A percentile compares a stretch with the other conserved stretches of the same genome.
Evolutionary conservation across 1,284 basidiomycete genomes (phyloP).

Genomic region (Boletellus deceptivus): DNA sequence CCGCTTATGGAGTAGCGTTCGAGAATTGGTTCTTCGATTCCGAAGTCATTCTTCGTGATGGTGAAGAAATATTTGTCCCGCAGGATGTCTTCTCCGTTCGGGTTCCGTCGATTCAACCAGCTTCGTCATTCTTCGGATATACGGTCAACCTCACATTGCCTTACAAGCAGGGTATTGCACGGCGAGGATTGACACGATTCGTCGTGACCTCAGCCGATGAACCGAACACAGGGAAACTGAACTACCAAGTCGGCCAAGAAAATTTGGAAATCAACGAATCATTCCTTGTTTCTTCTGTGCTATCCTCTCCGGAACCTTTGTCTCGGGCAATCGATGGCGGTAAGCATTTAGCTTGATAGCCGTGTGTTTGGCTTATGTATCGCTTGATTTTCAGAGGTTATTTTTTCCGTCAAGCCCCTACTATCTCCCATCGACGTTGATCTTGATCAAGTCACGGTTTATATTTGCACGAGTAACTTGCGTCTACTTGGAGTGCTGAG

Average conservation of each 20-base stretch:
- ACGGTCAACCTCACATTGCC: conserved; percentile 60
- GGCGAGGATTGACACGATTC: conserved; percentile 53
- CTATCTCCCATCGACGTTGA: conserved; percentile 30
- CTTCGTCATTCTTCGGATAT: conserved; percentile 34
- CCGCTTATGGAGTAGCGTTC: conserved; percentile 18
- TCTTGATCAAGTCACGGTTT: conserved; percentile 53
- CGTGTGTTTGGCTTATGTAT: conserved; percentile 5
- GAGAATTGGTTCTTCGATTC: conserved; percentile 32
- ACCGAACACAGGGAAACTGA: conserved; percentile 2
- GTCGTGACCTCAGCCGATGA: conserved; percentile 46
- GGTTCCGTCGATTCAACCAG: conserved; percentile 10
- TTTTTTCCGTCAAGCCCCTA: conserved; percentile 35
- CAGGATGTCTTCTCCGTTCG: conserved; percentile 19
- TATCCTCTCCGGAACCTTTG: conserved; percentile 15
- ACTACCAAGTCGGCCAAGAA: conserved; percentile 34
- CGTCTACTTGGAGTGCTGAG: conserved; percentile 74
- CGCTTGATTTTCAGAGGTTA: conserved; percentile 3
- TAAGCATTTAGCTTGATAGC: conserved; percentile 6
- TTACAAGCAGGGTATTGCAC: conserved; percentile 66
- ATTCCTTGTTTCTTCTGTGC: conserved; percentile 51
- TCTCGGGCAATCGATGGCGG: conserved; percentile 15
- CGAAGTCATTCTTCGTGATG: conserved; percentile 48
- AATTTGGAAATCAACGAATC: conserved; percentile 66
- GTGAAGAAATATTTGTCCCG: conserved; percentile 39
- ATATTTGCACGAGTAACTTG: conserved; percentile 61